Evolutionary conservation across 164 flowering plant genomes (phyloP).

Genomic region (Macadamia integrifolia): DNA sequence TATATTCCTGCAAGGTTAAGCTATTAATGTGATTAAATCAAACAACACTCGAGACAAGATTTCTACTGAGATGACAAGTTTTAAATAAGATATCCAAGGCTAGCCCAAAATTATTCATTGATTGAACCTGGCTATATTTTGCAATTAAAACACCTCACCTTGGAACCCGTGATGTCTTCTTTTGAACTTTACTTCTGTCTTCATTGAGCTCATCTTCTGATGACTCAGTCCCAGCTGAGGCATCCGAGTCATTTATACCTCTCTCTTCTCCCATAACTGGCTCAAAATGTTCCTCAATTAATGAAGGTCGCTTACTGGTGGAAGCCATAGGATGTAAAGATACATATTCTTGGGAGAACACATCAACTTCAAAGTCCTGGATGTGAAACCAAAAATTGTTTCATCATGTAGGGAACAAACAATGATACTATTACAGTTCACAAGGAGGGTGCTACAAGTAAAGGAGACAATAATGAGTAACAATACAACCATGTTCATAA

Average conservation of each 20-base stretch:
- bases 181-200: conserved; percentile 16
- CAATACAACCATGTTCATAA: no score
- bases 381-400: conserved; percentile 1
- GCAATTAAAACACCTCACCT: conserved; percentile 34
- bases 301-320: conserved; percentile 48
- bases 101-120: no score
- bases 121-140: no score
- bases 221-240: conserved; percentile 28
- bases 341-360: conserved; percentile 53
- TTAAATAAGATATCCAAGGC: no score
- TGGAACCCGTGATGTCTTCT: conserved; percentile 39
- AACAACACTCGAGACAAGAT: no score
- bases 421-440: no score
- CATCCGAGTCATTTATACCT: conserved; percentile 50
- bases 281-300: conserved; percentile 85
- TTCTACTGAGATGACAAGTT: no score
- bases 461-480: no score
- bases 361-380: conserved; percentile 80
- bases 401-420: background rate
- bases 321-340: conserved; percentile 59
- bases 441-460: no score
- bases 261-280: conserved; percentile 47
- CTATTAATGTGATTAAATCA: no score
- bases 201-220: conserved; percentile 47
- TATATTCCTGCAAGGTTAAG: no score